phyloP scores from a whole-genome alignment of 371 early-diverging fungal genomes.

The Lichtheimia ramosa region DNA sequence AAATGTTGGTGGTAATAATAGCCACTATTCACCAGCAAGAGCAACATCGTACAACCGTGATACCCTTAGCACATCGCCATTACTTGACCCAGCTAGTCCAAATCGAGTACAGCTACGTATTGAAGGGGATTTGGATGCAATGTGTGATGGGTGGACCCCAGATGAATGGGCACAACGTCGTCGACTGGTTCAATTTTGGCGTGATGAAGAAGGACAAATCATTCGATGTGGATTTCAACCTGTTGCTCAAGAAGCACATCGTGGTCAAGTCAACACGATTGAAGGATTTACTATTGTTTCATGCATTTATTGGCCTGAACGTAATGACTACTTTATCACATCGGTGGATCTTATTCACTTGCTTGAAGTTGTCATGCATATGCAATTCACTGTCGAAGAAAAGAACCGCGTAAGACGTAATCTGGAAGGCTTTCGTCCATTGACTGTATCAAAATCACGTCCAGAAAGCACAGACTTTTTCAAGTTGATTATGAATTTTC shows the following conservation, averaged over 20 bases:
- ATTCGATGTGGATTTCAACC: slow-evolving; percentile 68
- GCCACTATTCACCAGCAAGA: no score
- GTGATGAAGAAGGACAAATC: slow-evolving; percentile 57
- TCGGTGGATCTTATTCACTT: slow-evolving; percentile 78
- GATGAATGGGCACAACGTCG: slow-evolving; percentile 64
- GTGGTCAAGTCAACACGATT: slow-evolving; percentile 24
- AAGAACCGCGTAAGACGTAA: slow-evolving; percentile 85
- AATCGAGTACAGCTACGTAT: slow-evolving; percentile 68
- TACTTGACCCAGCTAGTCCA: not conserved
- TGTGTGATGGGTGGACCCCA: slow-evolving; percentile 50
- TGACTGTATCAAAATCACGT: slow-evolving; percentile 77
- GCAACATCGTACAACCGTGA: not conserved
- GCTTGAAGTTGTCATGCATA: slow-evolving; percentile 73
- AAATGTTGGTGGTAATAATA: no score
- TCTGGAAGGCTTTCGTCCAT: slow-evolving; percentile 77
- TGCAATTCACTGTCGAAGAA: slow-evolving; percentile 78
- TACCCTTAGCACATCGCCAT: not conserved
- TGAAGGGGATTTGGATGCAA: slow-evolving; percentile 58
- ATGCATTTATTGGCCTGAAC: slow-evolving; percentile 80
- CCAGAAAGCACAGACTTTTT: slow-evolving; percentile 75
- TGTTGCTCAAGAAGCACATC: slow-evolving; percentile 50
- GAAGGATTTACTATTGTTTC: slow-evolving; percentile 60
- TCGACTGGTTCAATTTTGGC: slow-evolving; percentile 74
- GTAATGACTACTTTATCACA: slow-evolving; percentile 73
- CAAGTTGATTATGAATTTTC: slow-evolving; percentile 79